Evolutionary conservation across 1,284 basidiomycete genomes (phyloP).

Genomic region (Tylopilus orsonianus): DNA sequence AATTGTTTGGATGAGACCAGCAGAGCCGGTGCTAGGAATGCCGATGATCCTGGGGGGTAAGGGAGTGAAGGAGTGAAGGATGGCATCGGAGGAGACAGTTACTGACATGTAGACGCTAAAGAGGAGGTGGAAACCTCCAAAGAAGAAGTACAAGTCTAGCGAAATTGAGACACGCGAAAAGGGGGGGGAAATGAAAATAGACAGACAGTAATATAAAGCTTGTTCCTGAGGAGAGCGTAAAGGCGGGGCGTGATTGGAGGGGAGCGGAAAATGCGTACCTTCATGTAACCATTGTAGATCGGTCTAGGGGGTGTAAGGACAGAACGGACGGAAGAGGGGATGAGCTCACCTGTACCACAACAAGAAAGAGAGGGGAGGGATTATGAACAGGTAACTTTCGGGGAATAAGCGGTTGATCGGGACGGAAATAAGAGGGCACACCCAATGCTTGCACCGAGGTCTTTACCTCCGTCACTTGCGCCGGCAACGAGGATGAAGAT

Average conservation of each 20-base stretch:
- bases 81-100: conserved; percentile 5
- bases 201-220: conserved; percentile 80
- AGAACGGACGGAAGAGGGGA: conserved; percentile 1
- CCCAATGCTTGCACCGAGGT: conserved; percentile 80
- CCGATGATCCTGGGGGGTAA: conserved; percentile 72
- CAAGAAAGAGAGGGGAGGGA: conserved; percentile 80
- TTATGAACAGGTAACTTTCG: conserved; percentile 80
- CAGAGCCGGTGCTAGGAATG: conserved; percentile 89
- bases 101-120: conserved; percentile 87
- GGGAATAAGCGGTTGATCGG: conserved; percentile 25
- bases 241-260: conserved; percentile 12
- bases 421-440: conserved; percentile 40
- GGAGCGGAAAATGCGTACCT: conserved; percentile 52
- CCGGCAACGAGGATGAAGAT: conserved; percentile 84
- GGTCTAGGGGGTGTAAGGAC: conserved; percentile 52
- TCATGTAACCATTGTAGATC: conserved; percentile 96
- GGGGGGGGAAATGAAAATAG: conserved; percentile 16
- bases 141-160: conserved; percentile 92
- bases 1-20: conserved; percentile 93
- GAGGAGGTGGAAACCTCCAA: conserved; percentile 89
- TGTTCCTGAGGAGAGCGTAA: conserved; percentile 58
- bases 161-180: conserved; percentile 12
- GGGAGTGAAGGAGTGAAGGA: conserved; percentile 24
- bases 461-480: conserved; percentile 73
- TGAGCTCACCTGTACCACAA: conserved; percentile 81